A percentile compares a stretch with the other conserved stretches of the same genome.
phyloP scores from a whole-genome alignment of 345 rosid genomes.

The Pugionium cornutum region DNA sequence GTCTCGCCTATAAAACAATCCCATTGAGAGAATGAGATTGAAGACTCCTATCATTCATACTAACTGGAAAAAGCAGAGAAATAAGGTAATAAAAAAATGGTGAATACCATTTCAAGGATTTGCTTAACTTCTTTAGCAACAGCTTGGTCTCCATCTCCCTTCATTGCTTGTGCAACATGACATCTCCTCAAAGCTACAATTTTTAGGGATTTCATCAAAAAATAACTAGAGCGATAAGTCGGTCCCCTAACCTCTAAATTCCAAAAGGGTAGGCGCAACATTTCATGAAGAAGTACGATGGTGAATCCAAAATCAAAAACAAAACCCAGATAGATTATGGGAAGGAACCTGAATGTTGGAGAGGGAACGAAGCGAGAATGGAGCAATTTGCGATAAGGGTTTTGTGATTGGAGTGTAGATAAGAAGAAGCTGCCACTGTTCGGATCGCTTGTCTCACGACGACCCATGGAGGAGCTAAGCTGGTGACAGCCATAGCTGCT shows the following conservation, averaged over 20 bases:
- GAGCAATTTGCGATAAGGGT: constrained; percentile 28
- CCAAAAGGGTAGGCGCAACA: background rate
- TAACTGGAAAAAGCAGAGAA: background rate
- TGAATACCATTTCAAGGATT: constrained; percentile 67
- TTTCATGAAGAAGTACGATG: background rate
- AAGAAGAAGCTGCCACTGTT: constrained; percentile 45
- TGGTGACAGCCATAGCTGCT: constrained; percentile 48
- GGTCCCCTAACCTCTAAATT: constrained; percentile 1
- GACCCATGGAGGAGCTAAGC: constrained; percentile 44
- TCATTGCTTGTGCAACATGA: constrained; percentile 62
- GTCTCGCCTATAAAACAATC: constrained; percentile 54
- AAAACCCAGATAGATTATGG: background rate
- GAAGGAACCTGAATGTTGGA: constrained; percentile 50
- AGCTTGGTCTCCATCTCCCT: constrained; percentile 63
- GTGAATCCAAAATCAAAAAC: constrained; percentile 21
- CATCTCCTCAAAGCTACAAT: constrained; percentile 53
- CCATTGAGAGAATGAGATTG: background rate
- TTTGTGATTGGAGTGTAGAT: constrained; percentile 23
- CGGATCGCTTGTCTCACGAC: constrained; percentile 50
- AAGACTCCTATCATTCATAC: background rate
- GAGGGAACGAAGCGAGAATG: constrained; percentile 23
- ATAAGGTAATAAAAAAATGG: constrained; percentile 10
- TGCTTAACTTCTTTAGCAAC: constrained; percentile 69
- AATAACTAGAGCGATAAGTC: background rate
- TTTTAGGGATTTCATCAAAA: constrained; percentile 15